Evolutionary conservation across 2,329 filamentous ascomycete species (phyloP).

Genomic region (Verticillium albo-atrum): DNA sequence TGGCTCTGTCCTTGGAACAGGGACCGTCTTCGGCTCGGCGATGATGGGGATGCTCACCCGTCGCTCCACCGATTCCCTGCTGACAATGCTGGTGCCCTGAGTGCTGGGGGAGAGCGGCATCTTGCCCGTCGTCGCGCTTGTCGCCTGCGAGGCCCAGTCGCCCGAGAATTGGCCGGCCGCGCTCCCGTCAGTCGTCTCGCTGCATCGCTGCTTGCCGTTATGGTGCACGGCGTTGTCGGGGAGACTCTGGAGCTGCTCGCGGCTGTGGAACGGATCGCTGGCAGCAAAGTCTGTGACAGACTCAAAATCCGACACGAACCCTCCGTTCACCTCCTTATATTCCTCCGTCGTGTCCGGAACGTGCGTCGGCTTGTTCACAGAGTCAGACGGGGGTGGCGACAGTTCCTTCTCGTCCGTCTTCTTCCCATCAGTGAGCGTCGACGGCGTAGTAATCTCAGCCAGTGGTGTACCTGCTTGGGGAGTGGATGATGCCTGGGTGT

Average conservation of each 20-base stretch:
- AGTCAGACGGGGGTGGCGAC: slow-evolving; percentile 19
- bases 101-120: slow-evolving; percentile 63
- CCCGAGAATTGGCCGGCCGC: slow-evolving; percentile 47
- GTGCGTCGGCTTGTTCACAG: slow-evolving; percentile 23
- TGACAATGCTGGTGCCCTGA: slow-evolving; percentile 61
- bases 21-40: slow-evolving; percentile 26
- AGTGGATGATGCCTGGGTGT: slow-evolving; percentile 5
- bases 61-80: slow-evolving; percentile 52
- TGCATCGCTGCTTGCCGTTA: slow-evolving; percentile 49
- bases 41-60: slow-evolving; percentile 38
- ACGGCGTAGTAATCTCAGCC: slow-evolving; percentile 8
- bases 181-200: slow-evolving; percentile 59
- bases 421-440: slow-evolving; percentile 14
- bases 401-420: slow-evolving; percentile 18
- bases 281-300: slow-evolving; percentile 42
- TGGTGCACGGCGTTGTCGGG: slow-evolving; percentile 33
- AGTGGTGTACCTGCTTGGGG: slow-evolving; percentile 10
- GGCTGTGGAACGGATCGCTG: slow-evolving; percentile 43
- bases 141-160: slow-evolving; percentile 60
- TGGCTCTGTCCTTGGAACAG: slow-evolving; percentile 3
- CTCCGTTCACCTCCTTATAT: slow-evolving; percentile 39
- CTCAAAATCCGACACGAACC: slow-evolving; percentile 33
- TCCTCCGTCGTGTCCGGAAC: slow-evolving; percentile 25
- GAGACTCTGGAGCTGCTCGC: slow-evolving; percentile 22
- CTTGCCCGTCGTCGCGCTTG: slow-evolving; percentile 59